Percentiles rank a stretch among this genome's conserved stretches.
These are phyloP conservation scores for Colletotrichum incanum DNA, from an alignment of 2,329 filamentous ascomycete genomes.

Conservation along the genomic window DNA sequence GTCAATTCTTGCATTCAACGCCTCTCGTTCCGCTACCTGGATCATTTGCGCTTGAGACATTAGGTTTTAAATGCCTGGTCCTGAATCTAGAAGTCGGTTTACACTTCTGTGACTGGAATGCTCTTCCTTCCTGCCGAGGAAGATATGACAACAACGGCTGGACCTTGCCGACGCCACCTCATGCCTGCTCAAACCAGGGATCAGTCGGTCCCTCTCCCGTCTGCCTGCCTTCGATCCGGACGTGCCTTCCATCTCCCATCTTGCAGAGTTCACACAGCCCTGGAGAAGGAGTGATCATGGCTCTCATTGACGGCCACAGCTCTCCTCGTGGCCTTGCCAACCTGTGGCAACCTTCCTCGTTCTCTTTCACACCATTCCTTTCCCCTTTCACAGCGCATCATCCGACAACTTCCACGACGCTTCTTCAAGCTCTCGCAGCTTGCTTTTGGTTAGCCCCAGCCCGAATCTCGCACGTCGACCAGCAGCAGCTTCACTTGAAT, in stretches of 20 bases:
- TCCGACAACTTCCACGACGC: slow-evolving; percentile 1
- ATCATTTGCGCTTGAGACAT: not conserved
- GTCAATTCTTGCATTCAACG: not conserved
- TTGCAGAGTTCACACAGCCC: slow-evolving; percentile 24
- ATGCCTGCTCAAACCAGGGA: slow-evolving; percentile 29
- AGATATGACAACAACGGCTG: slow-evolving; percentile 35
- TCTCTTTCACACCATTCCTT: not conserved
- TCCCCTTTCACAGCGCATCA: slow-evolving; percentile 3
- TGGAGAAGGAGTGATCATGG: slow-evolving; percentile 34
- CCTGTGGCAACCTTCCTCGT: slow-evolving; percentile 4
- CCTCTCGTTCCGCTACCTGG: not conserved
- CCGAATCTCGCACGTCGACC: slow-evolving; percentile 13
- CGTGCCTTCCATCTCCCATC: slow-evolving; percentile 19
- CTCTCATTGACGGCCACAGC: not conserved
- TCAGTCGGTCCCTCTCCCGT: slow-evolving; percentile 18
- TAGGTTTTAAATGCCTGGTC: not conserved
- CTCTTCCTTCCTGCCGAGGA: slow-evolving; percentile 8
- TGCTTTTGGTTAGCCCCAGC: slow-evolving; percentile 41
- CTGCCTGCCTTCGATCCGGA: slow-evolving; percentile 1
- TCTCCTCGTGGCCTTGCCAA: slow-evolving; percentile 5
- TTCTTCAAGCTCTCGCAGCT: slow-evolving; percentile 23
- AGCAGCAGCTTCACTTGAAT: slow-evolving; percentile 42
- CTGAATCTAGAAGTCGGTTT: slow-evolving; percentile 10
- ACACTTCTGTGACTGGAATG: slow-evolving; percentile 22
- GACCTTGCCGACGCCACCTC: slow-evolving; percentile 30